Evolutionary conservation across 2,329 filamentous ascomycete genomes (phyloP).

Genomic region (Nothomitra cinnamomea): DNA sequence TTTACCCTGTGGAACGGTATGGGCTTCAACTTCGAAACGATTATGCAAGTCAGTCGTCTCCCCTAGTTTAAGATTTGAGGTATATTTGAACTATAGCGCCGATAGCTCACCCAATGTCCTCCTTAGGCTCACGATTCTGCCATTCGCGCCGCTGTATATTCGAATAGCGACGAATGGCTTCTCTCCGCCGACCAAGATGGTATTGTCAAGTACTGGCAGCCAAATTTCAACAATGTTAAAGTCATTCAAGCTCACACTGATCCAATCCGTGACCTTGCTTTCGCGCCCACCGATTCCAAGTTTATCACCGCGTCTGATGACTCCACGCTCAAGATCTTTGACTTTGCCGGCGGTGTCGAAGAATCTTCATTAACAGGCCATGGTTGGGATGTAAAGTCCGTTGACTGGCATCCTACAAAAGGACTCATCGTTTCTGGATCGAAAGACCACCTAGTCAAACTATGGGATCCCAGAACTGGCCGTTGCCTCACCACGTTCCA

Average conservation of each 20-base stretch:
- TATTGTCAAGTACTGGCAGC: slow-evolving; percentile 95
- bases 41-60: slow-evolving; percentile 52
- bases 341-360: slow-evolving; percentile 74
- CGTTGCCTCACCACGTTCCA: slow-evolving; percentile 86
- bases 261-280: slow-evolving; percentile 78
- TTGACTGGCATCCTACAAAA: slow-evolving; percentile 95
- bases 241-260: slow-evolving; percentile 82
- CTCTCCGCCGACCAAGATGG: slow-evolving; percentile 91
- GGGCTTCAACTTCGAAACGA: slow-evolving; percentile 98
- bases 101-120: background rate
- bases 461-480: slow-evolving; percentile 91
- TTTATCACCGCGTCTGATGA: slow-evolving; percentile 96
- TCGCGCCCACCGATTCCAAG: slow-evolving; percentile 85
- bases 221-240: slow-evolving; percentile 98
- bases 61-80: background rate
- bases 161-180: slow-evolving; percentile 92
- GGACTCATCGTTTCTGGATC: slow-evolving; percentile 88
- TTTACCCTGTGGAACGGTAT: slow-evolving; percentile 99
- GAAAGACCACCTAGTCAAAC: slow-evolving; percentile 92
- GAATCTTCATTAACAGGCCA: slow-evolving; percentile 82
- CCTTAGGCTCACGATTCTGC: slow-evolving; percentile 65
- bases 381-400: slow-evolving; percentile 92
- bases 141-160: slow-evolving; percentile 70
- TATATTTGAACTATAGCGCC: background rate
- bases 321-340: slow-evolving; percentile 83